These are phyloP conservation scores for Fusarium continuum DNA, from an alignment of 2,329 filamentous ascomycete species.

Conservation along the genomic window DNA sequence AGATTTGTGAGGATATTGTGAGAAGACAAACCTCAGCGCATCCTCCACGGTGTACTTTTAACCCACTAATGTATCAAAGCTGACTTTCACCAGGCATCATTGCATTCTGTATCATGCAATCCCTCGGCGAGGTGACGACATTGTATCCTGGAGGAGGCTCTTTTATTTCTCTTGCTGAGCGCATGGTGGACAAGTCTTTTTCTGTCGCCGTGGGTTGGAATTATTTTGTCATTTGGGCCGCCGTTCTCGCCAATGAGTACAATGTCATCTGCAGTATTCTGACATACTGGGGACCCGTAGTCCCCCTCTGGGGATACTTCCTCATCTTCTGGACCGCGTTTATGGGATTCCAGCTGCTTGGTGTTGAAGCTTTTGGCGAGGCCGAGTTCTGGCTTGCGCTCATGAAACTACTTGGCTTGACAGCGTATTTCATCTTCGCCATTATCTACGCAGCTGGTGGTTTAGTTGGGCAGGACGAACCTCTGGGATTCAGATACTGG, in stretches of 20 bases:
- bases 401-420: conserved; percentile 74
- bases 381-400: conserved; percentile 82
- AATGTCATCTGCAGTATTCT: conserved; percentile 74
- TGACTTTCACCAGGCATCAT: conserved; percentile 59
- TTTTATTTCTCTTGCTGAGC: conserved; percentile 74
- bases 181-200: conserved; percentile 76
- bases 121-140: conserved; percentile 77
- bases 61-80: not conserved
- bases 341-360: conserved; percentile 73
- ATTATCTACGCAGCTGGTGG: conserved; percentile 77
- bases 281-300: conserved; percentile 69
- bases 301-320: conserved; percentile 74
- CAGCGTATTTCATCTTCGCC: conserved; percentile 78
- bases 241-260: conserved; percentile 75
- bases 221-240: conserved; percentile 74
- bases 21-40: not conserved
- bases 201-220: conserved; percentile 76
- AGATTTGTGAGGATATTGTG: not conserved
- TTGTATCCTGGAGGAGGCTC: conserved; percentile 76
- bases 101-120: conserved; percentile 75
- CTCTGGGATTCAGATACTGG: conserved; percentile 77
- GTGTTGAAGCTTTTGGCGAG: conserved; percentile 79
- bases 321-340: conserved; percentile 80
- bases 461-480: conserved; percentile 64
- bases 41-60: not conserved